Conservation (phyloP, 2,329 filamentous ascomycete genomes). For the Neocucurbitaria cava region DNA sequence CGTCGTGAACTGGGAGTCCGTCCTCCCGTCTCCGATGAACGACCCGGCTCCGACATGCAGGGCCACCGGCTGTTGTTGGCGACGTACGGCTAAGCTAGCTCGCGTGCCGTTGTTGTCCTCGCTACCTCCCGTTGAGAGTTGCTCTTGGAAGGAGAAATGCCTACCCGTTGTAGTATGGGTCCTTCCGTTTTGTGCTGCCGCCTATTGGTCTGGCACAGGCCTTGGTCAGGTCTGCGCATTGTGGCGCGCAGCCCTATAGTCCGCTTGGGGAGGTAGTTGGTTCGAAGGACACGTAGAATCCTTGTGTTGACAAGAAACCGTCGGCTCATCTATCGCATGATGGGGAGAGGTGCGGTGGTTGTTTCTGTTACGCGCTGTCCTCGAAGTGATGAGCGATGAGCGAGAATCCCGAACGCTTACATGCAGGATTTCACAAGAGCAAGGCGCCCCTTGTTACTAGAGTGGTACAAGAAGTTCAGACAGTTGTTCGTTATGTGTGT, state of each 20-base stretch:
- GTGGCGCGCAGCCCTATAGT: not conserved
- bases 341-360: not conserved
- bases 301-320: not conserved
- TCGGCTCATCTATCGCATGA: not conserved
- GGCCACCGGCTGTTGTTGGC: conserved; percentile 8
- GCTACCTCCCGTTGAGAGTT: conserved; percentile 6
- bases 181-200: not conserved
- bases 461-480: not conserved
- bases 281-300: not conserved
- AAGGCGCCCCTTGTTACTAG: not conserved
- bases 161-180: not conserved
- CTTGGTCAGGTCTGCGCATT: not conserved
- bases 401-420: not conserved
- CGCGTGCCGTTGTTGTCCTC: conserved; percentile 13
- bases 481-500: not conserved
- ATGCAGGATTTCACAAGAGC: not conserved
- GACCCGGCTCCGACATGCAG: conserved; percentile 15
- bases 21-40: conserved; percentile 7
- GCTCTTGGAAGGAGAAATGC: not conserved
- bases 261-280: not conserved
- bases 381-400: not conserved
- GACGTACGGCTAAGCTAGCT: conserved; percentile 14
- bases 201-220: not conserved
- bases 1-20: not conserved
- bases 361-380: not conserved